Conservation (phyloP, 2,329 filamentous ascomycete species). For the Cyphellophora europaea region DNA sequence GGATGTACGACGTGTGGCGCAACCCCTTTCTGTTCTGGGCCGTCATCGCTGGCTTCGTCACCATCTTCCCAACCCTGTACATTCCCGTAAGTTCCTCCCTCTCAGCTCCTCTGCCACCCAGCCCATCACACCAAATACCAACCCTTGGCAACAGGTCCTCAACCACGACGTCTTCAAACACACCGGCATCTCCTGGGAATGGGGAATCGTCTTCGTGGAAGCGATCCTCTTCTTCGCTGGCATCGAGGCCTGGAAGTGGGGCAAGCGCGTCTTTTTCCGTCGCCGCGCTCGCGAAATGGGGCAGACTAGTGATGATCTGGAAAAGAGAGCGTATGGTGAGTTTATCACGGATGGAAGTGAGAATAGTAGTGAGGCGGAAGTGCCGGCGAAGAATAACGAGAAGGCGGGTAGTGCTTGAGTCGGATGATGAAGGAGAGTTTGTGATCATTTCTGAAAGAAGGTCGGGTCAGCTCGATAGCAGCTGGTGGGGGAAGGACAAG, state of each 20-base stretch:
- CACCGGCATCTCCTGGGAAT: conserved; percentile 57
- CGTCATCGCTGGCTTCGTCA: conserved; percentile 47
- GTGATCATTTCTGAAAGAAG: no score
- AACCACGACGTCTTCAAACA: conserved; percentile 60
- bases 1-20: conserved; percentile 58
- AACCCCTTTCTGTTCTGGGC: conserved; percentile 65
- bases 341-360: background rate
- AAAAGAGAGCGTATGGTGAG: background rate
- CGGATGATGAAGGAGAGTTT: no score
- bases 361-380: background rate
- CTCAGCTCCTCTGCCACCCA: no score
- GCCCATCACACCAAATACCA: no score
- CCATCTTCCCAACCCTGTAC: conserved; percentile 54
- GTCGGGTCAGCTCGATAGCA: no score
- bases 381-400: background rate
- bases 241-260: conserved; percentile 59
- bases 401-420: background rate
- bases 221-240: conserved; percentile 54
- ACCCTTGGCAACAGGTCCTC: no score
- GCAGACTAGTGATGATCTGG: background rate
- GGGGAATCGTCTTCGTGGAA: conserved; percentile 56
- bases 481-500: no score
- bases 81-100: no score
- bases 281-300: conserved; percentile 12
- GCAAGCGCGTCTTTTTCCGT: conserved; percentile 49